Evolutionary conservation across 352 stramenopile genomes (phyloP), one percentile per base, ranked within the genome.

Genomic region (Elongisporangium undulatum): DNA sequence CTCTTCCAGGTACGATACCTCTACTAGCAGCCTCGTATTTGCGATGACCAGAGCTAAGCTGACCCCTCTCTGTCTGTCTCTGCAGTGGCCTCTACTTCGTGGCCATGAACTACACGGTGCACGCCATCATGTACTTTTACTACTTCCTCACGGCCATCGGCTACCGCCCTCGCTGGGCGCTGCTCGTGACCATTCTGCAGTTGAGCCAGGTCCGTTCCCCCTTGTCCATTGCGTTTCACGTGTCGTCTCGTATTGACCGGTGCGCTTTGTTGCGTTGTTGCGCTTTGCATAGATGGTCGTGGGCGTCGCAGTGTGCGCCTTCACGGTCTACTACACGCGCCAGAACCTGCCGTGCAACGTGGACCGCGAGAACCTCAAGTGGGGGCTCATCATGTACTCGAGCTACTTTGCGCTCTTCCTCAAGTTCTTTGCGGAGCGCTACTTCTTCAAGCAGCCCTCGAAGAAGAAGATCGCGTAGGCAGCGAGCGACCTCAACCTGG

Each of bases 121-220:
- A 99, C 73, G 90, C 92, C 24, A 78, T 98, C 68, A 99, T 99
- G 96, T 99, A 99, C 78, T 95, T 93, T 52, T 98, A 98, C 83
- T 98, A 98, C 73, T 97, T 93, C 61, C 81, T 98, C 56, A 89
- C 81, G 53, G 90, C 91, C 20, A 66, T 93, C 55, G 79, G 82
- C 61, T 92, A 82, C 69, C 85, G 84, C 55, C 85, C 85, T 24
- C 77, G 71, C 38, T 93, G 84, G 77, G 82, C 84, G 4, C 76
- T 79, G 58, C 82, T 88, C 22, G 85, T 98, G 59, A 98, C 92
- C 10, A 78, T 97, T 52, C 79, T 86, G 58, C 93, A 98, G 70
- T 85, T 98, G 50, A 89, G 77, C 22, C 93, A 98, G 74, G 95
- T 96, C 71, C 49, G 89, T 5, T 67, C 69, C n/a, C n/a, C n/a